Base-by-base conservation (phyloP, 2,329 filamentous ascomycete species). In the Fusarium vanettenii region DNA sequence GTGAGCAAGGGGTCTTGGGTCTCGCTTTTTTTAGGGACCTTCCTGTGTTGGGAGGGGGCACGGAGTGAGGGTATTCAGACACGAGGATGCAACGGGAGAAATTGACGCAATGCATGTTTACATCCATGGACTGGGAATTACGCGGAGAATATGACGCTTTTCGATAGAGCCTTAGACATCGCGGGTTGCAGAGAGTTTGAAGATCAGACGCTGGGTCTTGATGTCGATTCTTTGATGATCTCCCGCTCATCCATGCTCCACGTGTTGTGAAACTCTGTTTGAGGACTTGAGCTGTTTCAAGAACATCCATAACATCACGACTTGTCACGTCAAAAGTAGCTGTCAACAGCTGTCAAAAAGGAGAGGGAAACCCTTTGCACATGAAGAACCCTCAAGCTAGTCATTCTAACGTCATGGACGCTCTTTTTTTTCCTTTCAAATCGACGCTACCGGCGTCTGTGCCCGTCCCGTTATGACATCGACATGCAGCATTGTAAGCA, bases 161-260 rank as follows among this genome's bases (percentile, higher is more conserved):
- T 27, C 16, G 25, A 22, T 31, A 41, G 52, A 18, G 20, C 16
- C 37, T 37, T 9, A 10, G 20, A 43, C 20, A 56, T 56, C 31
- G 31, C 33, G 39, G 35, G 20, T 39, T 59, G 33, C 33, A 62
- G 62, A 48, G 25, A 22, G 29, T 43, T 67, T 71, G 69, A 71
- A 66, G 52, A 72, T 78, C 67, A 41, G 52, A 50, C 20, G 60
- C 67, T 69, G 63, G 69, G 67, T 64, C 18, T 3, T 61, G 18
- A 63, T 60, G 43, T 61, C 43, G 50, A 68, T 69, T 69, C 37
- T 27, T 31, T 69, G 75, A 67, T 76, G 76, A 78, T 78, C 76
- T 74, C 76, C 76, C 76, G 70, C 56, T 39, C 52, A 39, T 41
- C 25, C 66, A 25, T 61, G 68, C 73, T 73, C 73, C 73, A 78